Conservation (phyloP, 1,139 yeast species). For the Saccharomyces hybrid region DNA sequence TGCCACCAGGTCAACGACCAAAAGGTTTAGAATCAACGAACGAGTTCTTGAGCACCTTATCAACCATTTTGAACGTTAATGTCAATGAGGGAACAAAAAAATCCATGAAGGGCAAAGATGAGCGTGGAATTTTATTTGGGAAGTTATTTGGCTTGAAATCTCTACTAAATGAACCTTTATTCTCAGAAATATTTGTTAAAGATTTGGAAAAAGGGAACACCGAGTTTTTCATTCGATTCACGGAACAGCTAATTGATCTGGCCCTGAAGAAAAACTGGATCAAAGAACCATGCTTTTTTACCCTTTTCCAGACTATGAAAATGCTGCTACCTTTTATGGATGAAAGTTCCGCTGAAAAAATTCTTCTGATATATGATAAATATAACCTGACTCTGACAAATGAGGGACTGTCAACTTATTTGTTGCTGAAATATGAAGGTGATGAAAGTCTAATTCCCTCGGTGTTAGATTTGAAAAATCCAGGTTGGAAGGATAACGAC, state of each 20-base stretch:
- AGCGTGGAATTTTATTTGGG: conserved; percentile 75
- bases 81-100: conserved; percentile 35
- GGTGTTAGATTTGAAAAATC: conserved; percentile 16
- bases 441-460: conserved; percentile 4
- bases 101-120: conserved; percentile 68
- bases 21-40: conserved; percentile 21
- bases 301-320: conserved; percentile 50
- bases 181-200: conserved; percentile 33
- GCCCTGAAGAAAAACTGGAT: conserved; percentile 74
- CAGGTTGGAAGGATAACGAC: conserved; percentile 61
- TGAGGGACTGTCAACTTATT: conserved; percentile 74
- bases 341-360: conserved; percentile 27
- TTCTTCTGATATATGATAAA: conserved; percentile 42
- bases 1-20: conserved; percentile 13
- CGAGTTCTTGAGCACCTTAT: conserved; percentile 36
- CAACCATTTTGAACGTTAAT: conserved; percentile 34
- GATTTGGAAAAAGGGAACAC: conserved; percentile 24
- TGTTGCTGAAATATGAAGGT: conserved; percentile 36
- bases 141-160: conserved; percentile 79
- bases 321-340: conserved; percentile 27
- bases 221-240: conserved; percentile 36
- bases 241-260: conserved; percentile 47
- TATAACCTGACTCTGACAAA: conserved; percentile 55
- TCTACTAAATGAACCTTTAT: conserved; percentile 47
- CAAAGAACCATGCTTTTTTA: conserved; percentile 70